Evolutionary conservation across 2,329 filamentous ascomycete genomes (phyloP), one percentile per base, ranked within the genome.

Genomic region (Daldinia sp.): DNA sequence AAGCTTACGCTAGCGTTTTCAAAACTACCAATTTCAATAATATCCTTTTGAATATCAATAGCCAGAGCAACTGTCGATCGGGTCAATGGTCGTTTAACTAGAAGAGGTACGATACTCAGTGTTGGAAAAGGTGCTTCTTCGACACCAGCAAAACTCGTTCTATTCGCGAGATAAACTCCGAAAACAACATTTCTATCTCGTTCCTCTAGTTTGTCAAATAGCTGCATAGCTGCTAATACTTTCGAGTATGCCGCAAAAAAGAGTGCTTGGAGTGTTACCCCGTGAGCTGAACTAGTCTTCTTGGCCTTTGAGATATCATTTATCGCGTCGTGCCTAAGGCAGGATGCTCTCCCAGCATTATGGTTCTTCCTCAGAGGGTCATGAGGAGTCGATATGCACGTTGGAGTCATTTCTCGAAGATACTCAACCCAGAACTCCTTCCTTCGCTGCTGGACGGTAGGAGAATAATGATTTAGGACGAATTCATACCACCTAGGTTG

Each of bases 81-180:
- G 0, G 57, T 45, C 3, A 69, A 17, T 39, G 78, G 66, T 4
- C 75, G 25, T 4, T 68, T 72, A 1, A 95, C 83, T 9, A 82
- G 82, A 0, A 97, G 77, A 0, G 93, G 93, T 1, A 96, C 83
- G 3, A 97, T 81, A 68, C 91, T 94, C 17, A 97, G 81, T 0
- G 92, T 95, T 0, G 94, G 93, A 29, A 87, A 88, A 0, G 83
- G 78, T 0, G 69, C 67, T 0, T 79, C 73, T 1, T 85, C 78
- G 1, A 87, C 73, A 2, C 83, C 78, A 7, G 83, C 76, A 19
- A 80, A 78, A 9, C 84, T 79, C 0, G 84, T 82, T 52, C 93
- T 85, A 74, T 96, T 96, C 39, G 93, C 91, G 7, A 96, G 84
- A 75, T 97, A 97, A 19, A 97, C 77, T 1, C 93, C 94, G 51